Conservation (phyloP, 371 early-diverging fungal genomes). For the Mucor ambiguus region DNA sequence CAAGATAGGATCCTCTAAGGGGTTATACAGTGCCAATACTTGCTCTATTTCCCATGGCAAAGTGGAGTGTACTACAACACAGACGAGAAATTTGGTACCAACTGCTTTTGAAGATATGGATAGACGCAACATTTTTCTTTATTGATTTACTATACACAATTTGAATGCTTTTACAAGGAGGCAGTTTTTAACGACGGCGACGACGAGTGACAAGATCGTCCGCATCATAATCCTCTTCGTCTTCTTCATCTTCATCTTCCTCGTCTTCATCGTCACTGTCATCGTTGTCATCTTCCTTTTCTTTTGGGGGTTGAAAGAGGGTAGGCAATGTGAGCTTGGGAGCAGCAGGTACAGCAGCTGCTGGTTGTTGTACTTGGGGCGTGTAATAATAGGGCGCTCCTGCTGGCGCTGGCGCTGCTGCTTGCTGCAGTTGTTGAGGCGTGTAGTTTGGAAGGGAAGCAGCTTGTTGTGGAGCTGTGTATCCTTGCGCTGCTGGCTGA, state of each 20-base stretch:
- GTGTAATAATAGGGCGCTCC: background rate
- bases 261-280: background rate
- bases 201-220: conserved; percentile 2
- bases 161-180: background rate
- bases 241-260: conserved; percentile 3
- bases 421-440: background rate
- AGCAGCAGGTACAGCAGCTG: background rate
- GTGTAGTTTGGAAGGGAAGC: background rate
- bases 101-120: background rate
- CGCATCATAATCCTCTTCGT: conserved; percentile 2
- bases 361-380: background rate
- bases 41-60: too few relatives aligned
- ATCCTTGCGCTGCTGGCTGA: background rate
- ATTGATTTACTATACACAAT: background rate
- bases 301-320: background rate
- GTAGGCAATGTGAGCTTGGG: background rate
- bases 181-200: background rate
- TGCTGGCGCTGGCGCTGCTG: background rate
- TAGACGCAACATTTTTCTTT: background rate
- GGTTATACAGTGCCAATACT: too few relatives aligned
- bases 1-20: too few relatives aligned
- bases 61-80: too few relatives aligned
- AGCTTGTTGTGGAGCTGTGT: background rate
- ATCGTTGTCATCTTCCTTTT: background rate
- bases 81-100: background rate